Percentiles rank a stretch among this genome's conserved stretches.
These are phyloP conservation scores for Juncus inflexus DNA, from an alignment of 176 grass and related monocot species.

Conservation along the genomic window DNA sequence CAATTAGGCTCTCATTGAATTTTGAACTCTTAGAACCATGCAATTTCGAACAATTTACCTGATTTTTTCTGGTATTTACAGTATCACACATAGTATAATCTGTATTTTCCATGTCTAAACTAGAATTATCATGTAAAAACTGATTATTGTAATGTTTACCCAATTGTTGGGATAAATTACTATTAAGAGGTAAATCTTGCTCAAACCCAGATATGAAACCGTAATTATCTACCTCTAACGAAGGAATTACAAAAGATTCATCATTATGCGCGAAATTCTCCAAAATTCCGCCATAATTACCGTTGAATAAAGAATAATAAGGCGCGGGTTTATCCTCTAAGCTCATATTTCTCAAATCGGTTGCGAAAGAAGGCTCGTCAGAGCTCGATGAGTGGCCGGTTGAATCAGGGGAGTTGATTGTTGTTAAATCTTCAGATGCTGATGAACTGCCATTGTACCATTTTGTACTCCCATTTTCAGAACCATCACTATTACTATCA, in stretches of 20 bases:
- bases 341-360: constrained; percentile 7
- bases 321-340: constrained; percentile 24
- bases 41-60: constrained; percentile 27
- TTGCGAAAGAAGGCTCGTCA: not conserved
- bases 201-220: too few species aligned
- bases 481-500: not conserved
- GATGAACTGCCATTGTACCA: constrained; percentile 33
- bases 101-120: constrained; percentile 26
- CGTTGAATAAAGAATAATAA: constrained; percentile 18
- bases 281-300: not conserved
- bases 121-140: not conserved
- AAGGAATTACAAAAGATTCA: constrained; percentile 8
- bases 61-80: constrained; percentile 29
- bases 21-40: not conserved
- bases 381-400: not conserved
- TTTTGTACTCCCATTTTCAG: not conserved
- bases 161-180: constrained; percentile 7
- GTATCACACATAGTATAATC: not conserved
- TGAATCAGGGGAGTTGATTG: constrained; percentile 9
- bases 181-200: constrained; percentile 4
- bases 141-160: not conserved
- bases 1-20: constrained; percentile 36
- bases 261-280: not conserved
- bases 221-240: too few species aligned
- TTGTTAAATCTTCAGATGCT: constrained; percentile 31